Percentiles rank a stretch among this genome's conserved stretches.
These are phyloP conservation scores for Mortierella sp. DNA, from an alignment of 371 early-diverging fungal genomes.

Conservation along the genomic window DNA sequence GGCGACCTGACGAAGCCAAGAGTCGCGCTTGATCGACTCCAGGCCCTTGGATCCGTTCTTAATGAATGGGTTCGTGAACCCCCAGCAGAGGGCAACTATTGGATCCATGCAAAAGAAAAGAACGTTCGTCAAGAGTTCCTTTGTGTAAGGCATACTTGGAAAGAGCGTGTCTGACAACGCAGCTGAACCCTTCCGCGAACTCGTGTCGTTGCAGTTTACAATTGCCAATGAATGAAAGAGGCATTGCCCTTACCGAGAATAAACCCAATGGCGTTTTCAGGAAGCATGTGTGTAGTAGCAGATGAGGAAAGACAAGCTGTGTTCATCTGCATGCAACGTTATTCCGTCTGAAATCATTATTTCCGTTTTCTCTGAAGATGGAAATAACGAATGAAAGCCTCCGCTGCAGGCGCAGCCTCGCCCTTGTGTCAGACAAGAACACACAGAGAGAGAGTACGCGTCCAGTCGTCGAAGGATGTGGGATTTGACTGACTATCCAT, in stretches of 20 bases:
- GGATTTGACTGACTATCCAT: neutral
- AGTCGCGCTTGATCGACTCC: conserved; percentile 71
- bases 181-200: neutral
- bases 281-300: conserved; percentile 18
- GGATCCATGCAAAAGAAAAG: conserved; percentile 12
- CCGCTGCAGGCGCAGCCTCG: neutral
- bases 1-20: conserved; percentile 69
- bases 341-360: neutral
- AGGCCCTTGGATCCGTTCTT: conserved; percentile 88
- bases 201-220: neutral
- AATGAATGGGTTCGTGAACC: conserved; percentile 95
- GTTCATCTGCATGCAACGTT: neutral
- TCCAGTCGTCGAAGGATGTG: neutral
- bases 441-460: neutral
- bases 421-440: neutral
- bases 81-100: conserved; percentile 93
- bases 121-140: neutral
- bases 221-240: neutral
- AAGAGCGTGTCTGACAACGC: neutral
- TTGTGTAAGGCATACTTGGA: no score
- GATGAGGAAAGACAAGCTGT: neutral
- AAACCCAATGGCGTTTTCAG: conserved; percentile 56
- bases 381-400: neutral
- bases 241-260: conserved; percentile 43
- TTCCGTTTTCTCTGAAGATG: neutral